Conservation (phyloP, 306 rosid genomes). For the Pyrus pyrifolia region DNA sequence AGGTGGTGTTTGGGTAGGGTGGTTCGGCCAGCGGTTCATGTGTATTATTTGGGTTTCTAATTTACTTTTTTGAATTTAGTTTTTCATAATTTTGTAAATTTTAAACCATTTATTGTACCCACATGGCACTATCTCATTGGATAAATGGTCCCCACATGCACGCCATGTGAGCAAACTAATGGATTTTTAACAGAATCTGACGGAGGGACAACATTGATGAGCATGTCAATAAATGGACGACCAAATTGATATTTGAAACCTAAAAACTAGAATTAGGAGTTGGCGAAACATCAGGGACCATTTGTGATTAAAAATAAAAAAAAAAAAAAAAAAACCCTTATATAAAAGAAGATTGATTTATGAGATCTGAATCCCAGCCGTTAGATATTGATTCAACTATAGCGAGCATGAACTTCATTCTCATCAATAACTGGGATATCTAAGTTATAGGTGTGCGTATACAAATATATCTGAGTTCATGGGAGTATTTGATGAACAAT, state of each 20-base stretch:
- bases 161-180: neutral
- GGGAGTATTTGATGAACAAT: neutral
- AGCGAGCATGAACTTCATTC: neutral
- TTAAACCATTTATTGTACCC: neutral
- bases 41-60: too few relatives aligned
- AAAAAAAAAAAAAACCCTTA: neutral
- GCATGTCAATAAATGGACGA: neutral
- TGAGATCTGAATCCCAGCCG: neutral
- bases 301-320: neutral
- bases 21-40: too few relatives aligned
- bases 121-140: neutral
- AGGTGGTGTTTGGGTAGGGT: too few relatives aligned
- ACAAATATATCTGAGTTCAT: neutral
- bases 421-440: neutral
- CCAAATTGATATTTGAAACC: neutral
- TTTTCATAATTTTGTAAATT: neutral
- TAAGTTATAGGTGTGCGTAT: neutral
- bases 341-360: neutral
- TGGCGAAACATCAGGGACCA: neutral
- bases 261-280: neutral
- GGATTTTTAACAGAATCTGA: neutral
- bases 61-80: too few relatives aligned
- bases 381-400: neutral
- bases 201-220: neutral
- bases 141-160: neutral